A percentile compares a stretch with the other conserved stretches of the same genome.
Evolutionary conservation across 2,329 filamentous ascomycete species (phyloP).

Genomic region (Xylariales sp.): DNA sequence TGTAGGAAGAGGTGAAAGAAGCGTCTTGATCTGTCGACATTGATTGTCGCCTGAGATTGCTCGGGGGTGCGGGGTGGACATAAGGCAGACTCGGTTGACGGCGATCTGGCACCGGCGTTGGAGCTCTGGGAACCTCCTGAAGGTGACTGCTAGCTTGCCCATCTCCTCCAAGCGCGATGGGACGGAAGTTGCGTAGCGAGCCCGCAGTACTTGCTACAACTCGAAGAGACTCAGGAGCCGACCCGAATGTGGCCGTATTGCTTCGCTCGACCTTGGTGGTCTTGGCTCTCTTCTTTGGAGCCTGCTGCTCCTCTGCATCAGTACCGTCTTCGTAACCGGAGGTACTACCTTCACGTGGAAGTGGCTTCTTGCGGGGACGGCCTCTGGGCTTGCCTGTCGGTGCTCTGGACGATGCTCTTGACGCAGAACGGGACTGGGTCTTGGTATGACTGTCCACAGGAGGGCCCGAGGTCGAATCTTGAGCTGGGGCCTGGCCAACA

Average conservation of each 20-base stretch:
- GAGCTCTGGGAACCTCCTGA: constrained; percentile 70
- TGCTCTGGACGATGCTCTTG: constrained; percentile 50
- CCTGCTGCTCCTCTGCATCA: constrained; percentile 52
- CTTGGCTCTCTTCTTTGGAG: constrained; percentile 73
- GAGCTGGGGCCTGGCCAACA: constrained; percentile 10
- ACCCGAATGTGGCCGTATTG: constrained; percentile 67
- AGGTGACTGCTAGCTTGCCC: constrained; percentile 46
- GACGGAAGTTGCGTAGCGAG: constrained; percentile 79
- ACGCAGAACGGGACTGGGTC: constrained; percentile 38
- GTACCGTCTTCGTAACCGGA: constrained; percentile 68
- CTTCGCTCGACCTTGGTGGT: constrained; percentile 68
- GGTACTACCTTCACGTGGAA: constrained; percentile 55
- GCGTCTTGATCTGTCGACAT: constrained; percentile 42
- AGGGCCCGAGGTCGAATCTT: constrained; percentile 1
- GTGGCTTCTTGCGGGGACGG: constrained; percentile 49
- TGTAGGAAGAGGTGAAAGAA: constrained; percentile 21
- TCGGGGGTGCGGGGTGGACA: constrained; percentile 35
- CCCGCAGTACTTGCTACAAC: constrained; percentile 89
- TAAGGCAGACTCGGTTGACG: constrained; percentile 22
- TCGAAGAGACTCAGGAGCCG: constrained; percentile 72
- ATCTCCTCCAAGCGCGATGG: constrained; percentile 52
- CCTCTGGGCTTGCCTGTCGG: constrained; percentile 53
- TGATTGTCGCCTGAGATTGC: constrained; percentile 58
- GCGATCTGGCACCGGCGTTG: constrained; percentile 65
- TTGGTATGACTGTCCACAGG: constrained; percentile 13